phyloP scores from a whole-genome alignment of 139 green algal species.

The Mychonastes homosphaera region DNA sequence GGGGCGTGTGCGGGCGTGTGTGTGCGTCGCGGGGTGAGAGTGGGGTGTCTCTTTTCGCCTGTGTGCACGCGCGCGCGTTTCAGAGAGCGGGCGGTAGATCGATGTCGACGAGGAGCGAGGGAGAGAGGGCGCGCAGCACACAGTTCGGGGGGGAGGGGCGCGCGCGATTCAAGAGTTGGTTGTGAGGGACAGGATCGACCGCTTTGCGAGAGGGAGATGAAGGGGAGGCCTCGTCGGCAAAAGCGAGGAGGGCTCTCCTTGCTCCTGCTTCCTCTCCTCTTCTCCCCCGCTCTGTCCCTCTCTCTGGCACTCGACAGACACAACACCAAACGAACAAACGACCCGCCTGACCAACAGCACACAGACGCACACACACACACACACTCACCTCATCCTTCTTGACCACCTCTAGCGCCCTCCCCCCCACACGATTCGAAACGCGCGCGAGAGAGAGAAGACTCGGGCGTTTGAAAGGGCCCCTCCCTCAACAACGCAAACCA shows the following conservation, averaged over 20 bases:
- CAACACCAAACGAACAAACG: slow-evolving; percentile 4
- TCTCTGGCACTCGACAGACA: slow-evolving; percentile 2
- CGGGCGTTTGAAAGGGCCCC: too few species aligned
- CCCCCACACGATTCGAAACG: too few species aligned
- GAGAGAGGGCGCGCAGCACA: too few species aligned
- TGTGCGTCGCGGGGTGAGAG: too few species aligned
- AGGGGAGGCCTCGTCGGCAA: neutral
- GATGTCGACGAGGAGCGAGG: too few species aligned
- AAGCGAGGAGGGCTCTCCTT: neutral
- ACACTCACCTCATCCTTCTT: neutral
- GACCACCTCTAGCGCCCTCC: neutral
- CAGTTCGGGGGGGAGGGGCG: too few species aligned
- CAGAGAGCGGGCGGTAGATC: too few species aligned
- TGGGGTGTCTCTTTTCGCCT: too few species aligned
- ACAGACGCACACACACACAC: slow-evolving; percentile 8
- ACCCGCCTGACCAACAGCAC: neutral
- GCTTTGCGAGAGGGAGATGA: slow-evolving; percentile 14
- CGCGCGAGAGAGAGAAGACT: too few species aligned
- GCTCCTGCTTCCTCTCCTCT: neutral
- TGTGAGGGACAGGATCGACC: neutral
- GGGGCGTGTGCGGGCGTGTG: too few species aligned
- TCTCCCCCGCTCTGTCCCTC: neutral
- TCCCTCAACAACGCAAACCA: too few species aligned
- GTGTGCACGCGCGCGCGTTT: too few species aligned
- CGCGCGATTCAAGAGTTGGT: neutral